These are phyloP conservation scores for Trichosporon faecale DNA, from an alignment of 1,284 basidiomycete species.

Conservation along the genomic window DNA sequence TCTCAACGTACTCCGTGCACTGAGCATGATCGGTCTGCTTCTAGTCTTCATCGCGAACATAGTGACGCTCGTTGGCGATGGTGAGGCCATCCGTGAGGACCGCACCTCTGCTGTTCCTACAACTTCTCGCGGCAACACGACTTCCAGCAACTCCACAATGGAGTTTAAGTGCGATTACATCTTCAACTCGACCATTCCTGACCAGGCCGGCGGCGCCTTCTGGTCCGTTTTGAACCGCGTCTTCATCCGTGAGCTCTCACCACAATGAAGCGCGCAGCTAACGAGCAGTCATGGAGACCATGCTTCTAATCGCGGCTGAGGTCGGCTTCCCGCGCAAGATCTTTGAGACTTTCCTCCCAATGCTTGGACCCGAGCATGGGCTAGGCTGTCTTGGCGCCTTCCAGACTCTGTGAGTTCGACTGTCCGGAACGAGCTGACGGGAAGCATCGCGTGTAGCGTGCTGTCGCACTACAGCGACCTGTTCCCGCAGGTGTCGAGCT, in stretches of 20 bases:
- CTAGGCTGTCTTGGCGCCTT: slow-evolving; percentile 76
- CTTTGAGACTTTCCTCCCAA: slow-evolving; percentile 77
- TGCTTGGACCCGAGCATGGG: slow-evolving; percentile 76
- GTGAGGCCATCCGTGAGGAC: slow-evolving; percentile 31
- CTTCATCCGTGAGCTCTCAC: slow-evolving; percentile 59
- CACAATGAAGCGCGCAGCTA: neutral
- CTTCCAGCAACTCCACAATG: neutral
- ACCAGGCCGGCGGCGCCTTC: slow-evolving; percentile 78
- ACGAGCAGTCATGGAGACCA: slow-evolving; percentile 60
- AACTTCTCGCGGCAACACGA: neutral
- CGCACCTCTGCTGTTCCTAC: neutral
- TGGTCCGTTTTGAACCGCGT: slow-evolving; percentile 79
- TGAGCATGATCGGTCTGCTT: slow-evolving; percentile 73
- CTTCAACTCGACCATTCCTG: slow-evolving; percentile 68
- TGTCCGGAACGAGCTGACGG: neutral
- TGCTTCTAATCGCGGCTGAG: slow-evolving; percentile 73
- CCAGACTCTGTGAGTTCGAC: slow-evolving; percentile 64
- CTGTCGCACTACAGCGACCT: slow-evolving; percentile 74
- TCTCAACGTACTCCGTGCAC: slow-evolving; percentile 69
- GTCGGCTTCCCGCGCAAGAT: slow-evolving; percentile 68
- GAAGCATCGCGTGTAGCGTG: slow-evolving; percentile 66
- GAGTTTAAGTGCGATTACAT: slow-evolving; percentile 63
- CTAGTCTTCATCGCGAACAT: slow-evolving; percentile 71
- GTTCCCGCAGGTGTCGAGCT: slow-evolving; percentile 76
- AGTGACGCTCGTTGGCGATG: slow-evolving; percentile 70